A percentile compares a stretch with the other conserved stretches of the same genome.
Conservation (phyloP, 768 basidiomycete genomes). For the Trametes elegans region DNA sequence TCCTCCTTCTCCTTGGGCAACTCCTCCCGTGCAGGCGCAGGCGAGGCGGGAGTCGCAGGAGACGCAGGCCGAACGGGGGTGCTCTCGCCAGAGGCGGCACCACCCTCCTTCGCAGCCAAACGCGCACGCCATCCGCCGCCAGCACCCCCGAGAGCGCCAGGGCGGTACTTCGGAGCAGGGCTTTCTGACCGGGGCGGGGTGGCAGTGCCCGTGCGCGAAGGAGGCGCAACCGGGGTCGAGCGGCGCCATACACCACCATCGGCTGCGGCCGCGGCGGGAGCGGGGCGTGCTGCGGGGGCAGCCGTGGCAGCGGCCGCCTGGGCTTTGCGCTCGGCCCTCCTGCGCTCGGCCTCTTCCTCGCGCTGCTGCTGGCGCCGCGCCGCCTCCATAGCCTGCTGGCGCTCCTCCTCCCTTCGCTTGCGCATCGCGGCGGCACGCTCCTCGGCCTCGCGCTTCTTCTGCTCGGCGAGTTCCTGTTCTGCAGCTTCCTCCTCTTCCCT, state of each 20-base stretch:
- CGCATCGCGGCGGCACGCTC: conserved; percentile 52
- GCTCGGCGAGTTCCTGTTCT: conserved; percentile 44
- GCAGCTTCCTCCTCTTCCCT: conserved; percentile 42
- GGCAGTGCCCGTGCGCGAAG: conserved; percentile 16
- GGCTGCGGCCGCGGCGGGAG: conserved; percentile 28
- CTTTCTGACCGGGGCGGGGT: conserved; percentile 55
- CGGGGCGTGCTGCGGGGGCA: conserved; percentile 27
- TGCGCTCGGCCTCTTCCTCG: conserved; percentile 61
- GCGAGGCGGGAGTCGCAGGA: conserved; percentile 37
- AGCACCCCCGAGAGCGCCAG: conserved; percentile 35
- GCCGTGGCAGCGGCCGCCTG: conserved; percentile 20
- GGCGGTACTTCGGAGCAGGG: conserved; percentile 42
- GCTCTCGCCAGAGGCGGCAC: conserved; percentile 28
- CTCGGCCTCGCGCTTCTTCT: conserved; percentile 60
- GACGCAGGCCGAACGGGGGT: conserved; percentile 36
- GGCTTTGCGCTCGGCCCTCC: conserved; percentile 36
- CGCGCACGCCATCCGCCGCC: conserved; percentile 63
- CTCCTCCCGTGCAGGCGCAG: conserved; percentile 30
- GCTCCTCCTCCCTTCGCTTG: conserved; percentile 50
- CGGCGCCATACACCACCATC: conserved; percentile 30
- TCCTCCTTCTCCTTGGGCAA: conserved; percentile 52
- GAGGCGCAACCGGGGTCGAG: conserved; percentile 17
- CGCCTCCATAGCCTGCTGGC: conserved; percentile 49
- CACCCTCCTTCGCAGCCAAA: conserved; percentile 41
- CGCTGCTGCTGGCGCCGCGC: conserved; percentile 60